Evolutionary conservation across 495 filamentous ascomycete species (phyloP).

Genomic region (Xylaria palmicola): DNA sequence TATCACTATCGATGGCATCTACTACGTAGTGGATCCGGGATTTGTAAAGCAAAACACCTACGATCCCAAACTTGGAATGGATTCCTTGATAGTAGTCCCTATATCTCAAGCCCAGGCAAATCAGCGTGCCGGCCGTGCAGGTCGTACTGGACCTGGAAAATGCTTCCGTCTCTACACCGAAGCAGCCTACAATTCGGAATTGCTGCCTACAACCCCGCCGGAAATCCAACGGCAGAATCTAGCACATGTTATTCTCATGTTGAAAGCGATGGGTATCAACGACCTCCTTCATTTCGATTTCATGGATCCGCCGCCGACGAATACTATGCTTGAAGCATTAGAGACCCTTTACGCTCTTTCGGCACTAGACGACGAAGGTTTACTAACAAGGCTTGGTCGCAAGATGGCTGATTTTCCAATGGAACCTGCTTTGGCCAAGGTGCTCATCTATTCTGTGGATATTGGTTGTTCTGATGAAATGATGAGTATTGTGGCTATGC

Average conservation of each 20-base stretch:
- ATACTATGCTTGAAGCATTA: conserved; percentile 94
- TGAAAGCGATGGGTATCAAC: conserved; percentile 99
- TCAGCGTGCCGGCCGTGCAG: conserved; percentile 89
- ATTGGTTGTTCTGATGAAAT: conserved; percentile 91
- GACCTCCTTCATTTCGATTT: conserved; percentile 97
- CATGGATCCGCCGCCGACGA: conserved; percentile 96
- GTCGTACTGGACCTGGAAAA: conserved; percentile 93
- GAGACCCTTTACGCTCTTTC: conserved; percentile 93
- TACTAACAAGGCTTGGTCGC: conserved; percentile 85
- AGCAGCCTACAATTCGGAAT: conserved; percentile 91
- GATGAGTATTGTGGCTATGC: conserved; percentile 92
- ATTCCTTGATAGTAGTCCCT: conserved; percentile 89
- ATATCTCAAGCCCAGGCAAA: conserved; percentile 97
- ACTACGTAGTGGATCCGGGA: conserved; percentile 95
- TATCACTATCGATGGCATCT: conserved; percentile 95
- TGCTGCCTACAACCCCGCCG: conserved; percentile 92
- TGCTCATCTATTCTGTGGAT: conserved; percentile 82
- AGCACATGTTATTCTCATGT: conserved; percentile 93
- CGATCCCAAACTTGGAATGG: conserved; percentile 97
- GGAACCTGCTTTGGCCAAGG: conserved; percentile 83
- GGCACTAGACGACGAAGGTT: conserved; percentile 93
- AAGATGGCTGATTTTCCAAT: conserved; percentile 99
- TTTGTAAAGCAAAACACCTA: conserved; percentile 98
- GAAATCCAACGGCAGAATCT: conserved; percentile 97
- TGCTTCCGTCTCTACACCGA: conserved; percentile 97